A percentile compares a stretch with the other conserved stretches of the same genome.
Conservation (phyloP, 768 basidiomycete genomes). For the Steccherinum ochraceum region DNA sequence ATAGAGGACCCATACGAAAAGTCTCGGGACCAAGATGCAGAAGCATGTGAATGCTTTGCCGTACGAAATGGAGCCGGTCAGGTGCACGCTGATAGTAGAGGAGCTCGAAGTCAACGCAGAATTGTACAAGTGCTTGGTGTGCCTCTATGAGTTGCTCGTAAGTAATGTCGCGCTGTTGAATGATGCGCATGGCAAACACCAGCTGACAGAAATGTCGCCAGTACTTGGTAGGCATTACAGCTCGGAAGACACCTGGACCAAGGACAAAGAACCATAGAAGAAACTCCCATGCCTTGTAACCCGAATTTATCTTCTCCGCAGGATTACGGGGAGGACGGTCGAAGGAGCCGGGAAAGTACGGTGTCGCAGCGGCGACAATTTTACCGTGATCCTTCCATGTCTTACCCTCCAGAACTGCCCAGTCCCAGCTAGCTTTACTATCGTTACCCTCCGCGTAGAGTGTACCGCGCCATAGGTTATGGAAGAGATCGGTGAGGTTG, state of each 20-base stretch:
- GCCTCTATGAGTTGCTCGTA: constrained; percentile 13
- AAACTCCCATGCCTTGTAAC: constrained; percentile 27
- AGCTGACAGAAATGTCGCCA: constrained; percentile 23
- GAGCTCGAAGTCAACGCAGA: constrained; percentile 27
- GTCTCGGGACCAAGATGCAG: constrained; percentile 24
- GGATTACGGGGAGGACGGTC: constrained; percentile 34
- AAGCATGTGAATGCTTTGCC: constrained; percentile 26
- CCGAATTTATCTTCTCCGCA: constrained; percentile 32
- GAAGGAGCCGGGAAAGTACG: constrained; percentile 34
- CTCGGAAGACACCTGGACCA: constrained; percentile 20
- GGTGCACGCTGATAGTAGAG: constrained; percentile 26
- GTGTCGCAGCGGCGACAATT: constrained; percentile 22
- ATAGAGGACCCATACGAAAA: constrained; percentile 12
- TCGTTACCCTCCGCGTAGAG: constrained; percentile 20
- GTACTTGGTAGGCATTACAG: constrained; percentile 17
- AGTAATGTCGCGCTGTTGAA: constrained; percentile 14
- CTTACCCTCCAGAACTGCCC: constrained; percentile 16
- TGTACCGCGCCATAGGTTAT: constrained; percentile 27
- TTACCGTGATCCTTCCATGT: constrained; percentile 32
- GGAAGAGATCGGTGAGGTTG: constrained; percentile 30
- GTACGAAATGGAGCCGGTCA: constrained; percentile 27
- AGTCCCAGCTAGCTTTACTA: constrained; percentile 23
- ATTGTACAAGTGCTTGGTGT: constrained; percentile 20
- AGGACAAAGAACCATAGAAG: constrained; percentile 17
- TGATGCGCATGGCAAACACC: constrained; percentile 16